Conservation (phyloP, 768 basidiomycete species). For the Podaxis mareebaensis region DNA sequence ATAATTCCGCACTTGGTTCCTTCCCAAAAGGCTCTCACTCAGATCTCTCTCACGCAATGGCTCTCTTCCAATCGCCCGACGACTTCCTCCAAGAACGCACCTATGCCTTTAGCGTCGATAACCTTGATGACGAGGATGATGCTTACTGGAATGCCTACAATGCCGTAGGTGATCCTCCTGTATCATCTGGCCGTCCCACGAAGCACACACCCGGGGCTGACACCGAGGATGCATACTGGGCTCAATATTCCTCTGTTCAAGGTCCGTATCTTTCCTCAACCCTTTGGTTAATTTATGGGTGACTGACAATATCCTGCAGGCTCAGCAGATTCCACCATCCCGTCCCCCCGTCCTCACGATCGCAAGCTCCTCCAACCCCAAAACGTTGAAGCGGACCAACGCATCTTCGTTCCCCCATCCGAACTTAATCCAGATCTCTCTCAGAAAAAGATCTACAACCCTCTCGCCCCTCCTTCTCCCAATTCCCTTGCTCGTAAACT, state of each 20-base stretch:
- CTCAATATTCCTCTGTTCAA: conserved; percentile 68
- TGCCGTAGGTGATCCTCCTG: conserved; percentile 31
- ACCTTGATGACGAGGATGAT: conserved; percentile 42
- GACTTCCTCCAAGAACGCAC: conserved; percentile 33
- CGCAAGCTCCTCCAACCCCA: conserved; percentile 24
- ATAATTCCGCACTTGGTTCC: conserved; percentile 69
- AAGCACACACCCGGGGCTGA: conserved; percentile 25
- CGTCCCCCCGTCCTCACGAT: conserved; percentile 44
- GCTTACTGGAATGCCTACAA: conserved; percentile 74
- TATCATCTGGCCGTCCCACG: conserved; percentile 12
- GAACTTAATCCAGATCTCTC: conserved; percentile 27
- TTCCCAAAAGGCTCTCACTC: conserved; percentile 51
- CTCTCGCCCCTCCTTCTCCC: conserved; percentile 44
- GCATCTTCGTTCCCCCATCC: conserved; percentile 33
- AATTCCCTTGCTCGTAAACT: conserved; percentile 40
- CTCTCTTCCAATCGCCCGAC: conserved; percentile 27
- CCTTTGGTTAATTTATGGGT: neutral
- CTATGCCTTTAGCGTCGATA: conserved; percentile 24
- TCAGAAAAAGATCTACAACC: conserved; percentile 35
- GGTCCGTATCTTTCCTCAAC: conserved; percentile 39
- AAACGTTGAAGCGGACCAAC: conserved; percentile 20
- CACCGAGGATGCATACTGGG: conserved; percentile 73
- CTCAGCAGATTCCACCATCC: conserved; percentile 70
- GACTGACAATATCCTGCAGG: conserved; percentile 38
- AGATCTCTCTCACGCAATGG: conserved; percentile 30